Evolutionary conservation across 1,139 yeast genomes (phyloP), one percentile per base, ranked within the genome.

Genomic region (Insectozyma bohioensis): DNA sequence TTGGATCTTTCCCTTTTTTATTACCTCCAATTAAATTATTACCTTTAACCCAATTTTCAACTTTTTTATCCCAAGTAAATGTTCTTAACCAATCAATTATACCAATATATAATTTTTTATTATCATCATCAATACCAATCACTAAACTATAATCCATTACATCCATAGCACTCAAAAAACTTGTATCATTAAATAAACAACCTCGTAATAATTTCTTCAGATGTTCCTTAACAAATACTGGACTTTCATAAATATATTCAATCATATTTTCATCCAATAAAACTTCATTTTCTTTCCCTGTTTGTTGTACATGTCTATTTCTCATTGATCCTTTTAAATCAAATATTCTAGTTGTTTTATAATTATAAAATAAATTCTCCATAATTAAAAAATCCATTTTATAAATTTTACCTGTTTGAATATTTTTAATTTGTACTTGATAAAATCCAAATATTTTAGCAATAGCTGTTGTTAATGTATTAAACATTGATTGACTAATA

Each of bases 21-120:
- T 61, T 63, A 2, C 83, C 77, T 4, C 87, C 87, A 31, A 88
- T 95, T 27, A 94, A 64, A 10, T 95, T 95, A 36, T 61, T 67
- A 40, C 95, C 98, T 54, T 94, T 94, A 25, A 94, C 98, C 98
- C 98, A 94, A 55, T 95, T 88, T 55, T 94, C 99, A 15, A 94
- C 78, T 58, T 90, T 92, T 58, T 94, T 94, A 53, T 94, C 99
- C 99, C 99, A 94, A 0, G 99, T 94, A 49, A 90, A 94, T 0
- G 98, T 88, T 36, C 98, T 65, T 34, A 94, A 80, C 69, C 95
- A 94, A 57, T 94, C 97, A 45, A 92, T 92, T 28, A 94, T 92
- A 5, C 99, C 99, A 21, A 90, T 95, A 25, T 90, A 86, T 25
- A 90, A 66, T 40, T 74, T 73, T 41, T 71, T 73, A 33, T 78